phyloP scores from a whole-genome alignment of 371 early-diverging fungal genomes.

The Mucor circinelloides region DNA sequence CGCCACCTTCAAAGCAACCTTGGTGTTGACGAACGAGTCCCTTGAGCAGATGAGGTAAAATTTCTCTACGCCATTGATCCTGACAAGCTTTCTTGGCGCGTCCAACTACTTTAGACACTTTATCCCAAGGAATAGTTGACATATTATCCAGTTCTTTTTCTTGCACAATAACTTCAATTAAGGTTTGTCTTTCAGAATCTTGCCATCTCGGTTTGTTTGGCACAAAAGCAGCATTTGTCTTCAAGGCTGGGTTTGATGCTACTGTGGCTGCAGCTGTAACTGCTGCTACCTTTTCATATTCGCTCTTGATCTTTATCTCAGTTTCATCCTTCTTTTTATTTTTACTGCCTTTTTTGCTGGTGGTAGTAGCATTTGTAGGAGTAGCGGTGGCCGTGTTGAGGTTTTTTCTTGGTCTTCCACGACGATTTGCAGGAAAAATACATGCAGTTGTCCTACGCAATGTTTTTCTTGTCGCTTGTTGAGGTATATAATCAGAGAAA shows the following conservation, averaged over 20 bases:
- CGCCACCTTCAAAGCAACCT: neutral
- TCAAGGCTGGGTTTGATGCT: neutral
- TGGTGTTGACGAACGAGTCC: neutral
- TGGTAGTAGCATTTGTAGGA: neutral
- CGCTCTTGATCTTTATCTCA: neutral
- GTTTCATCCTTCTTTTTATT: neutral
- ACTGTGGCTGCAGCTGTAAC: neutral
- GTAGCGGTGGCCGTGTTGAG: neutral
- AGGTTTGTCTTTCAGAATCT: constrained; percentile 26
- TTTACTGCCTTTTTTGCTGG: neutral
- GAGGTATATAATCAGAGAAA: neutral
- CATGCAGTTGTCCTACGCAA: neutral
- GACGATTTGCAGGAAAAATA: constrained; percentile 5
- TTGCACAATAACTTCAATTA: constrained; percentile 38
- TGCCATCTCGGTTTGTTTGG: constrained; percentile 41
- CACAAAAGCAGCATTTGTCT: neutral
- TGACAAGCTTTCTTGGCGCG: constrained; percentile 49
- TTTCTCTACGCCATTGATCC: constrained; percentile 52
- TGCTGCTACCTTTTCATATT: neutral
- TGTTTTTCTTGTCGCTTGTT: neutral
- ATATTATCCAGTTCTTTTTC: constrained; percentile 46
- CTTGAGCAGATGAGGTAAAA: constrained; percentile 22
- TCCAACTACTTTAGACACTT: constrained; percentile 35
- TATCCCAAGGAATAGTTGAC: constrained; percentile 43
- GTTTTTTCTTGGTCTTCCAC: constrained; percentile 15